A percentile compares a stretch with the other conserved stretches of the same genome.
These are phyloP conservation scores for Ustilago tritici DNA, from an alignment of 1,284 basidiomycete genomes.

Conservation along the genomic window DNA sequence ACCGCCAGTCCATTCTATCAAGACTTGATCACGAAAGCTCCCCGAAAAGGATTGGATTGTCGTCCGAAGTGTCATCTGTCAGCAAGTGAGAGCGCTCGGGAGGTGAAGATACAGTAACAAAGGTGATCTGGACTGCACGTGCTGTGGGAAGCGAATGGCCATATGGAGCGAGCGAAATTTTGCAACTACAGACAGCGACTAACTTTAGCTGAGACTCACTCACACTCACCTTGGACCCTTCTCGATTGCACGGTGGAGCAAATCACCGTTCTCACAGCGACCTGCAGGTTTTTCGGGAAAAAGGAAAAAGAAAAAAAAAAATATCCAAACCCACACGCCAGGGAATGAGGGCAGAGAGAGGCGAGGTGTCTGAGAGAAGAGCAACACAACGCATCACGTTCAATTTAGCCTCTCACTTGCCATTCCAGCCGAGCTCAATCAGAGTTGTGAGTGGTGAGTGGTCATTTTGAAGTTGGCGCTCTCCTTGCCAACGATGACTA, in stretches of 20 bases:
- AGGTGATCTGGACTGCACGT: neutral
- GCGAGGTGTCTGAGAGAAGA: neutral
- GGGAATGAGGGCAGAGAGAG: neutral
- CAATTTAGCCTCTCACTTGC: neutral
- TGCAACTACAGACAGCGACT: neutral
- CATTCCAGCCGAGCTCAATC: conserved; percentile 4
- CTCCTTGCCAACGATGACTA: neutral
- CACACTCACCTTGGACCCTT: neutral
- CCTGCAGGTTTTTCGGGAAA: neutral
- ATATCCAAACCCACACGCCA: neutral
- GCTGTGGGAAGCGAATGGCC: neutral
- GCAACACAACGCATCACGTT: neutral
- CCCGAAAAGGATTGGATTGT: neutral
- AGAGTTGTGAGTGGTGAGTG: neutral
- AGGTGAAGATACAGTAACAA: neutral
- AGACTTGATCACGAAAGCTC: neutral
- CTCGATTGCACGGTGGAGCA: neutral
- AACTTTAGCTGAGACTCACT: too few species aligned
- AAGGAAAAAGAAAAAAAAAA: too few species aligned
- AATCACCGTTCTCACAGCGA: neutral
- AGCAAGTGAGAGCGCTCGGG: neutral
- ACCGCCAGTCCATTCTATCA: neutral
- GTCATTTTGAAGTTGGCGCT: neutral
- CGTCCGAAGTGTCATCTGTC: neutral
- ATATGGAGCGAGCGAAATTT: neutral